Base-by-base conservation (phyloP, 2,329 filamentous ascomycete species). In the Hypocrella siamensis region DNA sequence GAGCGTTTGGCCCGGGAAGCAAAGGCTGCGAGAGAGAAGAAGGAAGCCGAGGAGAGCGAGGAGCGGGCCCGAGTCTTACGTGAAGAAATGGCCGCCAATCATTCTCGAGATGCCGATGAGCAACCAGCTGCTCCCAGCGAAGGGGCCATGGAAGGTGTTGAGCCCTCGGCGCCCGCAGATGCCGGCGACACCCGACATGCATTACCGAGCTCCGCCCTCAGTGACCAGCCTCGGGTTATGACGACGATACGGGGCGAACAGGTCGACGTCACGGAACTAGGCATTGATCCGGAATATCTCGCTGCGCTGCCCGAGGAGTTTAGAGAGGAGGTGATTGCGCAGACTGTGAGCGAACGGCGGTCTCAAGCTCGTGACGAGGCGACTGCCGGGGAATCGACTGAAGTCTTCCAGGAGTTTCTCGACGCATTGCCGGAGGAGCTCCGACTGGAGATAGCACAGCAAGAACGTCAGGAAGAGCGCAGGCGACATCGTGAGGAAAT, bases 251-350 rank as follows among this genome's bases (percentile, higher is more conserved):
- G 86, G 37, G 88, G 86, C 17, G 79, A 81, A 40, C 76, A 90
- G 45, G 72, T 93, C 32, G 90, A 98, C 51, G 90, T 98, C 30
- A 98, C 90, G 0, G 82, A 83, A 38, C 67, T 98, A 38, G 86
- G 88, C 30, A 96, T 98, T 44, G 90, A 98, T 49, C 72, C 80
- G 12, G 86, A 93, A 35, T 98, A 94, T 54, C 71, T 98, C 6
- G 83, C 90, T 36, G 92, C 88, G n/a, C 61, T 98, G n/a, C 90
- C 90, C 0, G 90, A 98, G 44, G 92, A 98, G 38, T 76, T 96
- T 48, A 72, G 90, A 28, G 88, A 96, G 53, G 90, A 98, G 51
- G 90, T 98, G 30, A 82, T 98, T 41, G 84, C 92, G 52, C 77
- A 86, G 39, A 85, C 93, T 36, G 71, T 93, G 40, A 84, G 81